phyloP scores from a whole-genome alignment of 1,284 basidiomycete species.

The Fistulinella staudtii region DNA sequence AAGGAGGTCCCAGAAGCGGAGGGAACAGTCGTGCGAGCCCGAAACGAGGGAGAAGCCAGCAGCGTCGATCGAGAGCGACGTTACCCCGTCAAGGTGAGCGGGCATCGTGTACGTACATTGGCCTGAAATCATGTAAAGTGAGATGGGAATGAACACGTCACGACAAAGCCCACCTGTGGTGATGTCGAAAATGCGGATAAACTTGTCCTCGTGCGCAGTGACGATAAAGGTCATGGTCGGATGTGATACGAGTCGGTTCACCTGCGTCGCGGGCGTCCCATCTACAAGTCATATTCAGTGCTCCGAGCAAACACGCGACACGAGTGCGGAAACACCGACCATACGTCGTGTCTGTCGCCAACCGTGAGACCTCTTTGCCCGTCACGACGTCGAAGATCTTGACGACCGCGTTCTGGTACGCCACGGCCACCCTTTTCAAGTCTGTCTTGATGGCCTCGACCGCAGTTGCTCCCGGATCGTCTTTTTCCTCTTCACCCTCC shows the following conservation, averaged over 20 bases:
- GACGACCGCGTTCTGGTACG: conserved; percentile 86
- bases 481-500: conserved; percentile 46
- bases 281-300: conserved; percentile 40
- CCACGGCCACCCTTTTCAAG: conserved; percentile 81
- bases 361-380: conserved; percentile 71
- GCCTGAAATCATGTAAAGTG: conserved; percentile 39
- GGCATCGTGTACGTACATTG: conserved; percentile 86
- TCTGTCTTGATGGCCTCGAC: conserved; percentile 78
- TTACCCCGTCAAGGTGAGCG: conserved; percentile 90
- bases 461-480: conserved; percentile 70
- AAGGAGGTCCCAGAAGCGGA: conserved; percentile 95
- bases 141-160: conserved; percentile 1
- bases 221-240: conserved; percentile 87
- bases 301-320: not conserved
- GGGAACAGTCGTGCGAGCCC: conserved; percentile 89
- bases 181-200: conserved; percentile 87
- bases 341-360: conserved; percentile 67
- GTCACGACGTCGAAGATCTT: conserved; percentile 88
- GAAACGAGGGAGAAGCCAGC: conserved; percentile 86
- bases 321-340: conserved; percentile 58
- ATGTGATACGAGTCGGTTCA: conserved; percentile 88
- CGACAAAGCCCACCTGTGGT: conserved; percentile 58
- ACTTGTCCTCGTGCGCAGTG: conserved; percentile 92
- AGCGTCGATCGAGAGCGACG: conserved; percentile 85
- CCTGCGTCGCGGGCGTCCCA: conserved; percentile 70